These are phyloP conservation scores for Huntiella omanensis DNA, from an alignment of 2,329 filamentous ascomycete genomes.

Conservation along the genomic window DNA sequence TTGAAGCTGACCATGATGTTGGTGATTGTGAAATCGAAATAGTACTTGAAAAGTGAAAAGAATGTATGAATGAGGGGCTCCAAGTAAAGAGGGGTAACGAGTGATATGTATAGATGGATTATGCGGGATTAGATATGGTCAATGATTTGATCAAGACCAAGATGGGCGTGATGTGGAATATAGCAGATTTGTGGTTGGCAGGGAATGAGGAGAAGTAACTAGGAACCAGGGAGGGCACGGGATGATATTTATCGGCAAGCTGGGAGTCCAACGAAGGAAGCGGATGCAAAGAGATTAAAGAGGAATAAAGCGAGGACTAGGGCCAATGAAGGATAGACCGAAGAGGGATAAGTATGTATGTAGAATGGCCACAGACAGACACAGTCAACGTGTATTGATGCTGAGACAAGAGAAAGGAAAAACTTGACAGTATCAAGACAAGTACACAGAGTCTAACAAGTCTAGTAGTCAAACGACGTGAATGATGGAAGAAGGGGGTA, in stretches of 20 bases:
- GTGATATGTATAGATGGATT: not conserved
- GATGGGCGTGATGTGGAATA: no score
- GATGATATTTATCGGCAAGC: no score
- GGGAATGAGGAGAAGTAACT: no score
- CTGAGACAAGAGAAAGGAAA: not conserved
- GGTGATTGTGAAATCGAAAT: not conserved
- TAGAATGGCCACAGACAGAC: no score
- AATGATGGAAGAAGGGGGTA: no score
- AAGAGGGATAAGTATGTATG: no score
- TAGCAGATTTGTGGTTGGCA: no score
- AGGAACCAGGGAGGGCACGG: no score
- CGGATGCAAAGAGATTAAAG: not conserved
- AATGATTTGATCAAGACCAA: no score
- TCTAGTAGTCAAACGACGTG: no score
- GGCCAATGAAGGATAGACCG: not conserved
- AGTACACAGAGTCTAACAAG: not conserved
- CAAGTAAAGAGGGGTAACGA: not conserved
- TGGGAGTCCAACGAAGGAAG: no score
- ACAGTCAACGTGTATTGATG: not conserved
- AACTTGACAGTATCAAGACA: not conserved
- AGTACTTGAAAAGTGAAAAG: not conserved
- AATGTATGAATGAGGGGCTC: not conserved
- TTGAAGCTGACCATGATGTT: constrained; percentile 13
- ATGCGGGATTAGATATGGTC: no score
- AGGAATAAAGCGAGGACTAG: not conserved